A percentile compares a stretch with the other conserved stretches of the same genome.
phyloP scores from a whole-genome alignment of 1,284 basidiomycete species.

The Puccinia hordei region DNA sequence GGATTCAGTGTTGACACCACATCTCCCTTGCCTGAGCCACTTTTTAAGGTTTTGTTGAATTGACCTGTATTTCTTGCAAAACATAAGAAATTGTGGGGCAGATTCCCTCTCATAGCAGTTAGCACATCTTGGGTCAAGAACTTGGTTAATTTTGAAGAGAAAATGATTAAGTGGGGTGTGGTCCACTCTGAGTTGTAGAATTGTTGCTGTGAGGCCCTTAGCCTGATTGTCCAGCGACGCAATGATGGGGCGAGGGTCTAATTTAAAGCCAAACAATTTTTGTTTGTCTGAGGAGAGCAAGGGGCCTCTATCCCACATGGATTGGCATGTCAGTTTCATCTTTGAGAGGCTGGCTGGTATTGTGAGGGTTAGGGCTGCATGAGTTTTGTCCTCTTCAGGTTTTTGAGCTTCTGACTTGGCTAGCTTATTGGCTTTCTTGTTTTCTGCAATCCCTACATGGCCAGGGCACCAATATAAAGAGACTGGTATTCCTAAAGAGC shows the following conservation, averaged over 20 bases:
- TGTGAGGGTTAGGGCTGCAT: background rate
- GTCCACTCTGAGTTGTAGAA: conserved; percentile 16
- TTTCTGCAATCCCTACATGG: background rate
- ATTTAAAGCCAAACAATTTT: background rate
- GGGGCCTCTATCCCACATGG: background rate
- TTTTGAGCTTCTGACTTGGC: background rate
- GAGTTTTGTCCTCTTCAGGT: background rate
- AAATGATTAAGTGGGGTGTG: conserved; percentile 13
- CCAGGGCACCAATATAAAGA: conserved; percentile 4
- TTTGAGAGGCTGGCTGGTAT: conserved; percentile 1
- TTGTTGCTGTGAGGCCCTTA: conserved; percentile 4
- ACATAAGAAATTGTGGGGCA: too few relatives aligned
- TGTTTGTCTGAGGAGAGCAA: background rate
- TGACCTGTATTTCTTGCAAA: too few relatives aligned
- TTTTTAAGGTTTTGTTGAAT: too few relatives aligned
- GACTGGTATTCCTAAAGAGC: background rate
- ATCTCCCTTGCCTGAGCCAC: too few relatives aligned
- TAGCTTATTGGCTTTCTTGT: background rate
- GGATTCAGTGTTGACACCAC: too few relatives aligned
- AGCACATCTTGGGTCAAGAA: conserved; percentile 8
- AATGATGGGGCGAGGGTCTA: background rate
- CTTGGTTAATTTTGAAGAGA: background rate
- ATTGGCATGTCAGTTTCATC: background rate
- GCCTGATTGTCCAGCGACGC: background rate
- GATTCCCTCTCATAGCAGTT: too few relatives aligned